Evolutionary conservation across 257 asterid genomes (phyloP), one percentile per base, ranked within the genome.

Genomic region (Leptodermis oblonga): DNA sequence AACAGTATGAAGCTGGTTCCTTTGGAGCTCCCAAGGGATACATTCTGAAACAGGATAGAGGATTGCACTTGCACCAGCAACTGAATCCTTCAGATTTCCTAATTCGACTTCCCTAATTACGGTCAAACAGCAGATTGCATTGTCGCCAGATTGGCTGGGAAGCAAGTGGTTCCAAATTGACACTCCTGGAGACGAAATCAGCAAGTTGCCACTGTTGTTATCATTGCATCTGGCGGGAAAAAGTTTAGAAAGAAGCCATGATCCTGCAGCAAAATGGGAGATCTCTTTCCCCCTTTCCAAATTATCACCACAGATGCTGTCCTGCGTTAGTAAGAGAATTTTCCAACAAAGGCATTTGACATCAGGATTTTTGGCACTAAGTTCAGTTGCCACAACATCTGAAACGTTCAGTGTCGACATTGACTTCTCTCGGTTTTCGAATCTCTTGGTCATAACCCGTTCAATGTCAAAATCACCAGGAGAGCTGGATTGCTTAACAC

Each of bases 321-420:
- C 85, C 73, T 70, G 84, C 69, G 87, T 82, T 75, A 86, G 86
- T 61, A 93, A 39, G 65, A 88, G 77, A 68, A 93, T 63, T 83
- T 93, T 93, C 97, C 96, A 93, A 84, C 99, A 93, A 74, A 93
- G 83, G 79, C 95, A 93, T 75, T 85, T 84, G 69, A 86, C 79
- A 79, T 82, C 81, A 41, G 88, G 88, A 67, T 87, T 93, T 65
- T 77, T 86, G 64, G 55, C 85, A 61, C 72, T 46, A 48, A 93
- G 92, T 75, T 75, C 77, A 74, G 90, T 52, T 53, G 90, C 94
- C 54, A 90, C 85, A 58, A 87, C 86, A 18, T 88, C 86, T 43
- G 96, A 87, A 61, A 90, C 94, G 76, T 93, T 93, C 79, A 93
- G 77, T 78, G 83, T 83, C 12, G 96, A 85, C 86, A 85, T 79